phyloP scores from a whole-genome alignment of 176 grass and related monocot species.

The Avena atlantica region DNA sequence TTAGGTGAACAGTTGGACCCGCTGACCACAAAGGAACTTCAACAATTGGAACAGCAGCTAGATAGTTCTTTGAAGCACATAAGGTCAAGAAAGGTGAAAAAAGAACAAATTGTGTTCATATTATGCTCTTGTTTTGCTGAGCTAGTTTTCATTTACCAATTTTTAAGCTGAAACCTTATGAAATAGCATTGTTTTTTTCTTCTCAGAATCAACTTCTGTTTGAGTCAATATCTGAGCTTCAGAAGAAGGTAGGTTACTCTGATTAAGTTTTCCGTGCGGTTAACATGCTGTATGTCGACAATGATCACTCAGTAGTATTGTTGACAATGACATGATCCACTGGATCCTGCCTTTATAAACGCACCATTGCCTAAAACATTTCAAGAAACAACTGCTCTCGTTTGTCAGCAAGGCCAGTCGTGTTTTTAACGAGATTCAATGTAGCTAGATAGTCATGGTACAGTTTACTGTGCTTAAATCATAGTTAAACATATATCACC shows the following conservation, averaged over 20 bases:
- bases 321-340: neutral
- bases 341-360: neutral
- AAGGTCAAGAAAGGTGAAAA: slow-evolving; percentile 83
- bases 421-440: slow-evolving; percentile 3
- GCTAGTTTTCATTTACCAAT: slow-evolving; percentile 16
- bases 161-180: slow-evolving; percentile 28
- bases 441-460: neutral
- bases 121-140: neutral
- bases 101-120: slow-evolving; percentile 27
- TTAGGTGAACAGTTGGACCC: slow-evolving; percentile 81
- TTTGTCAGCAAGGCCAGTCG: neutral
- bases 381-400: neutral
- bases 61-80: slow-evolving; percentile 82
- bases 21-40: slow-evolving; percentile 72
- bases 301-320: neutral
- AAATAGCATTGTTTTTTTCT: slow-evolving; percentile 6
- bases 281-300: neutral
- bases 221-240: slow-evolving; percentile 75
- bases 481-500: neutral
- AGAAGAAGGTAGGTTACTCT: slow-evolving; percentile 64
- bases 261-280: neutral
- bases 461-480: neutral
- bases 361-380: neutral
- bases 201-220: slow-evolving; percentile 71
- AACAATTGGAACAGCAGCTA: slow-evolving; percentile 85